Percentiles rank a stretch among this genome's conserved stretches.
Conservation (phyloP, 1,284 basidiomycete genomes). For the Cutaneotrichosporon dermatis region DNA sequence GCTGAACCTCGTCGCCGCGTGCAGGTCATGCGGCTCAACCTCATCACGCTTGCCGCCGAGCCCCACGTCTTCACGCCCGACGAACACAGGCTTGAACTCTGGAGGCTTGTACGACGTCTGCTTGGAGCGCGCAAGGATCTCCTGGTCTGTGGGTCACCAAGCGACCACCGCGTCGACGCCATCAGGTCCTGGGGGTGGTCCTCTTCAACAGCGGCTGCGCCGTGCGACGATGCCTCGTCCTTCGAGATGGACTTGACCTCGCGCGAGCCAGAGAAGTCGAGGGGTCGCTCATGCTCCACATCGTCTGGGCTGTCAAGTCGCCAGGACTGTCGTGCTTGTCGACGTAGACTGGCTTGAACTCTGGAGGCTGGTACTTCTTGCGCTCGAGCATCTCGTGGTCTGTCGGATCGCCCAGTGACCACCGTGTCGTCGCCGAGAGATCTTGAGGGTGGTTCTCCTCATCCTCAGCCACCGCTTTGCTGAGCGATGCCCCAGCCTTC, state of each 20-base stretch:
- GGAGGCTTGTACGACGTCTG: neutral
- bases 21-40: neutral
- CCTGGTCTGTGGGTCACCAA: slow-evolving; percentile 1
- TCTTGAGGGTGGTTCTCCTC: slow-evolving; percentile 4
- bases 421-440: neutral
- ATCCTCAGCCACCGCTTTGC: neutral
- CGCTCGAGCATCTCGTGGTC: slow-evolving; percentile 3
- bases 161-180: neutral
- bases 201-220: neutral
- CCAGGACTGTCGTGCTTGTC: neutral
- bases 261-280: neutral
- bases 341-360: slow-evolving; percentile 3
- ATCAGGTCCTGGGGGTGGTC: slow-evolving; percentile 1
- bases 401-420: neutral
- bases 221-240: neutral
- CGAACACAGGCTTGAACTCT: slow-evolving; percentile 3
- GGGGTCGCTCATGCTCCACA: slow-evolving; percentile 1
- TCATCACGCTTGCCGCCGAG: too few species aligned
- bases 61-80: neutral
- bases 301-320: slow-evolving; percentile 1
- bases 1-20: neutral
- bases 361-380: slow-evolving; percentile 2
- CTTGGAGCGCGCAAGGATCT: neutral
- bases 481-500: neutral
- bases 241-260: neutral